These are phyloP conservation scores for Penicillium paradoxum DNA, from an alignment of 495 filamentous ascomycete species.

Conservation along the genomic window DNA sequence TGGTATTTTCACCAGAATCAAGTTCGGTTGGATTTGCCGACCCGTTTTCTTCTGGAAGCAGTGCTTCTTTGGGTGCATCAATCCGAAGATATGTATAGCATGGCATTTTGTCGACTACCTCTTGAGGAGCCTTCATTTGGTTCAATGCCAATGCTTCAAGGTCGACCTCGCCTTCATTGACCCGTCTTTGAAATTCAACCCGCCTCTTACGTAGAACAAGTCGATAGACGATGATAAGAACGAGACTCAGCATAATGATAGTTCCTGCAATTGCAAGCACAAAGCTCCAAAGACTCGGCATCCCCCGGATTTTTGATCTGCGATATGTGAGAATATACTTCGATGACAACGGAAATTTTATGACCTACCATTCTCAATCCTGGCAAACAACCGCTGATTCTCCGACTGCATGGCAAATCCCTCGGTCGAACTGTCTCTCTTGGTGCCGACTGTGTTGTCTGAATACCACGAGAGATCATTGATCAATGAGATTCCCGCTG, in stretches of 20 bases:
- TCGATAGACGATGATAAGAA: constrained; percentile 69
- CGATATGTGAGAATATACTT: background rate
- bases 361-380: constrained; percentile 56
- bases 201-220: constrained; percentile 64
- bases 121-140: constrained; percentile 61
- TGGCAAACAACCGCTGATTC: constrained; percentile 55
- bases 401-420: constrained; percentile 38
- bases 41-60: constrained; percentile 6
- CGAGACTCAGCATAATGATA: constrained; percentile 57
- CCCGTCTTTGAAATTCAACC: constrained; percentile 57
- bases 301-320: constrained; percentile 20
- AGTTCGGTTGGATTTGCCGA: constrained; percentile 8
- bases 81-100: constrained; percentile 63
- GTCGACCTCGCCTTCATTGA: constrained; percentile 71
- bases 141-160: constrained; percentile 77
- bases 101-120: constrained; percentile 65
- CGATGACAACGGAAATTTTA: background rate
- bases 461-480: constrained; percentile 67
- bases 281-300: constrained; percentile 75
- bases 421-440: background rate
- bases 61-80: constrained; percentile 12
- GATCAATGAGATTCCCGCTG: constrained; percentile 62
- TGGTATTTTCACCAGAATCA: background rate
- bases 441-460: constrained; percentile 53
- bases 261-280: constrained; percentile 74